These are phyloP conservation scores for Daldinia caldariorum DNA, from an alignment of 495 filamentous ascomycete species.

Conservation along the genomic window DNA sequence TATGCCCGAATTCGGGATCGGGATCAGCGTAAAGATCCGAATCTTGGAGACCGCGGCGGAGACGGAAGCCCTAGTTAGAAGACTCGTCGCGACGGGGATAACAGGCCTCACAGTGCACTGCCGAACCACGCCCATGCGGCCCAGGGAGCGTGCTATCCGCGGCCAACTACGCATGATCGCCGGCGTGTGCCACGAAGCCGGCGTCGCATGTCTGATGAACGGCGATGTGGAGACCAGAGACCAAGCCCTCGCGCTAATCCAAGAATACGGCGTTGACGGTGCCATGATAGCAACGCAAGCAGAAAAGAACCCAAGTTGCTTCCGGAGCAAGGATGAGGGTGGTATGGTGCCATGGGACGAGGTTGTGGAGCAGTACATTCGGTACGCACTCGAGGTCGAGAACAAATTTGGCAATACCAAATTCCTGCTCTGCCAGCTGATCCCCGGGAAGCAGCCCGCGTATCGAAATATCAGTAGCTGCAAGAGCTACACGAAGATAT, in stretches of 20 bases:
- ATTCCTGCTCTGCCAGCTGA: constrained; percentile 81
- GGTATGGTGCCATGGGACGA: constrained; percentile 76
- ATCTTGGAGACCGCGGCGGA: constrained; percentile 77
- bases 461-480: constrained; percentile 64
- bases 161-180: constrained; percentile 85
- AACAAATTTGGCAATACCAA: constrained; percentile 94
- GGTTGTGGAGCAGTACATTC: constrained; percentile 77
- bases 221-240: constrained; percentile 82
- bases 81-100: constrained; percentile 84
- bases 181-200: constrained; percentile 77
- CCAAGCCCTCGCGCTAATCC: constrained; percentile 71
- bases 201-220: constrained; percentile 93
- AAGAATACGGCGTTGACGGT: constrained; percentile 84
- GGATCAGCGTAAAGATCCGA: constrained; percentile 95
- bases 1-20: constrained; percentile 77
- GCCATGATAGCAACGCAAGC: constrained; percentile 97
- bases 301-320: constrained; percentile 87
- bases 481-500: constrained; percentile 72
- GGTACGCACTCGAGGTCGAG: constrained; percentile 74
- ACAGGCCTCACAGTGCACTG: constrained; percentile 93
- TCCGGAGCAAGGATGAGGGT: constrained; percentile 71
- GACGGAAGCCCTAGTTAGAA: constrained; percentile 77
- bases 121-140: constrained; percentile 94
- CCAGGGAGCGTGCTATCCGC: constrained; percentile 84
- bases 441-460: constrained; percentile 76